These are phyloP conservation scores for Stemphylium vesicarium DNA, from an alignment of 2,329 filamentous ascomycete genomes.

Conservation along the genomic window DNA sequence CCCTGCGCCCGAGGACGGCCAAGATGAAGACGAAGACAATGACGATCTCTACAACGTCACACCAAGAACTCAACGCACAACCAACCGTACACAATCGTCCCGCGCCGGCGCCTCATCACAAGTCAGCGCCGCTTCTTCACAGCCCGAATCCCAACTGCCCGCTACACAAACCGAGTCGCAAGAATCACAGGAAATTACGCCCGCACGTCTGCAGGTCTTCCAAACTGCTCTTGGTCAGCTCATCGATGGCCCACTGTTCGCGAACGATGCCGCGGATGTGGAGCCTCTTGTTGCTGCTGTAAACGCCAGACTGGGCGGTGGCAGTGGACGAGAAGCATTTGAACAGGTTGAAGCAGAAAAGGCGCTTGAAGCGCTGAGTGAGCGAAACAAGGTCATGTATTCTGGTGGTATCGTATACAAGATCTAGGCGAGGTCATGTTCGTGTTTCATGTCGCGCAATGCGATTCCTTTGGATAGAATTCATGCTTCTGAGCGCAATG, in stretches of 20 bases:
- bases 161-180: conserved; percentile 57
- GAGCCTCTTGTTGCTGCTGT: conserved; percentile 78
- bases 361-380: conserved; percentile 80
- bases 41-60: conserved; percentile 62
- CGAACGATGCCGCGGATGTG: conserved; percentile 81
- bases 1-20: conserved; percentile 44
- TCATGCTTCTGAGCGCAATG: no score
- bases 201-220: conserved; percentile 74
- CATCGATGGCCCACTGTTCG: conserved; percentile 82
- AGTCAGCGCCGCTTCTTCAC: conserved; percentile 78
- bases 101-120: conserved; percentile 57
- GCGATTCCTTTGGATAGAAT: no score
- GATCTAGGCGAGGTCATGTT: conserved; percentile 34
- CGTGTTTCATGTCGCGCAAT: no score
- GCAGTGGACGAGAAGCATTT: conserved; percentile 66
- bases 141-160: conserved; percentile 74
- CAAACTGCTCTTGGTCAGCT: conserved; percentile 81
- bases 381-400: conserved; percentile 85
- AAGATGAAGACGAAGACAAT: conserved; percentile 60
- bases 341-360: conserved; percentile 73
- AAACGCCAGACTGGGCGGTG: conserved; percentile 71
- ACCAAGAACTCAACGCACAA: conserved; percentile 56
- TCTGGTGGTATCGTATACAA: conserved; percentile 59
- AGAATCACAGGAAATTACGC: conserved; percentile 59
- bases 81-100: conserved; percentile 37